phyloP scores from a whole-genome alignment of 768 basidiomycete genomes.

The Leccinum imitatum region DNA sequence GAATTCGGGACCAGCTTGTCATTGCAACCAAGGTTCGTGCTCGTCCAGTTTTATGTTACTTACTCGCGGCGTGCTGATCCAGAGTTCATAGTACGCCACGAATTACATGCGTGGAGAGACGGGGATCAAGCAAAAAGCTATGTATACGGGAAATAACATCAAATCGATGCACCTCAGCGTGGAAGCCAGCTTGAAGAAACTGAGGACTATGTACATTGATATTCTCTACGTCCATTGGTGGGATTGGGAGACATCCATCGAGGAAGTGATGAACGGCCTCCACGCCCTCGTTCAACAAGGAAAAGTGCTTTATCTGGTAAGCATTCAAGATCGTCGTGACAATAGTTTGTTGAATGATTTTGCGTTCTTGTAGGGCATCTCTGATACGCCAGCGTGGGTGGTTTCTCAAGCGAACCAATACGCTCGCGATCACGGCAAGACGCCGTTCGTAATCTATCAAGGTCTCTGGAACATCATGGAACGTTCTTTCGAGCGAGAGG shows the following conservation, averaged over 20 bases:
- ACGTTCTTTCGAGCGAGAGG: not conserved
- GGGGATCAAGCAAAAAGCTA: slow-evolving; percentile 21
- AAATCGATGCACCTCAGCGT: slow-evolving; percentile 35
- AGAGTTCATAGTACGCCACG: slow-evolving; percentile 14
- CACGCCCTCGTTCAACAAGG: too few relatives aligned
- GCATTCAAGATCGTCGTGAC: too few relatives aligned
- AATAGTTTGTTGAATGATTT: too few relatives aligned
- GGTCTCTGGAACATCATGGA: not conserved
- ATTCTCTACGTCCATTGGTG: slow-evolving; percentile 55
- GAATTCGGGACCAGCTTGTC: slow-evolving; percentile 47
- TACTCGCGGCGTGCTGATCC: slow-evolving; percentile 15
- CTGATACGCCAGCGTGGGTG: too few relatives aligned
- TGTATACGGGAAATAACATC: slow-evolving; percentile 37
- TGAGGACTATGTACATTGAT: slow-evolving; percentile 59
- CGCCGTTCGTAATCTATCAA: not conserved
- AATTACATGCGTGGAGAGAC: slow-evolving; percentile 16
- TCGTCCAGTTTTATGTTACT: not conserved
- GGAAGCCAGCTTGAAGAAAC: slow-evolving; percentile 41
- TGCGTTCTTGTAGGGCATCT: too few relatives aligned
- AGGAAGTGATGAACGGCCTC: slow-evolving; percentile 40
- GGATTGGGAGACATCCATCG: slow-evolving; percentile 44
- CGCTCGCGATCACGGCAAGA: not conserved
- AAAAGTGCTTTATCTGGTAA: too few relatives aligned
- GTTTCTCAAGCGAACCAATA: too few relatives aligned
- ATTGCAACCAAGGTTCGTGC: slow-evolving; percentile 39